Conservation (phyloP, 2,329 filamentous ascomycete genomes). For the Exophiala oligosperma region DNA sequence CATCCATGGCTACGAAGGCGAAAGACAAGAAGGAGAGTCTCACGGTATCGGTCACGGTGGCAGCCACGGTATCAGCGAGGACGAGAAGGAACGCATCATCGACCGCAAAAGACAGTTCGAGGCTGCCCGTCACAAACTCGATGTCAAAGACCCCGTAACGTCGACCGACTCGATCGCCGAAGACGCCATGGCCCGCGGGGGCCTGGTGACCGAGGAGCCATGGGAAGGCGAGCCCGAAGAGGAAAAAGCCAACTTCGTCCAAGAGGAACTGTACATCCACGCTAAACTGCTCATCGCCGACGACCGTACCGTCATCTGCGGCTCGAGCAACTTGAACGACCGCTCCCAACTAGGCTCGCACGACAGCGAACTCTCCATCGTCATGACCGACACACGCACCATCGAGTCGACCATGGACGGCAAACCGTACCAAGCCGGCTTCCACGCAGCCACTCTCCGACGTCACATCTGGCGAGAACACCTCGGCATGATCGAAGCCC, state of each 20-base stretch:
- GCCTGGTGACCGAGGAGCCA: slow-evolving; percentile 64
- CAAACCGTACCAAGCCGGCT: slow-evolving; percentile 67
- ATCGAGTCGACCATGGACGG: slow-evolving; percentile 75
- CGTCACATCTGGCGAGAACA: slow-evolving; percentile 90
- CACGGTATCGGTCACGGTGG: slow-evolving; percentile 10
- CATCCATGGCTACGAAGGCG: slow-evolving; percentile 59
- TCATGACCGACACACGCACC: slow-evolving; percentile 75
- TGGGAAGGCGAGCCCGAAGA: slow-evolving; percentile 75
- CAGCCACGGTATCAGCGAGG: slow-evolving; percentile 32
- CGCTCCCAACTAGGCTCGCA: slow-evolving; percentile 78
- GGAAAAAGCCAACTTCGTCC: slow-evolving; percentile 77
- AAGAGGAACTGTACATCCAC: slow-evolving; percentile 95
- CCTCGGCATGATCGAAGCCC: slow-evolving; percentile 76
- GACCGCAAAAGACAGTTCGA: slow-evolving; percentile 50
- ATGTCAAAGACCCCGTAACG: slow-evolving; percentile 49
- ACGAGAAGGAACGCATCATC: slow-evolving; percentile 43
- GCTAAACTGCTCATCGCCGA: slow-evolving; percentile 83
- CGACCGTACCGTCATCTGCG: slow-evolving; percentile 78
- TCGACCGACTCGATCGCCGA: slow-evolving; percentile 64
- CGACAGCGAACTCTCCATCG: slow-evolving; percentile 86
- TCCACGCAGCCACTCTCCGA: slow-evolving; percentile 77
- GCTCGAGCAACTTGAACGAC: slow-evolving; percentile 70
- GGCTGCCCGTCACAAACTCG: slow-evolving; percentile 41
- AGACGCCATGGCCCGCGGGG: slow-evolving; percentile 74
- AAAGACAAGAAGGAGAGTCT: slow-evolving; percentile 35